These are phyloP conservation scores for Acacia concinna DNA, from an alignment of 331 rosid genomes.

Conservation along the genomic window DNA sequence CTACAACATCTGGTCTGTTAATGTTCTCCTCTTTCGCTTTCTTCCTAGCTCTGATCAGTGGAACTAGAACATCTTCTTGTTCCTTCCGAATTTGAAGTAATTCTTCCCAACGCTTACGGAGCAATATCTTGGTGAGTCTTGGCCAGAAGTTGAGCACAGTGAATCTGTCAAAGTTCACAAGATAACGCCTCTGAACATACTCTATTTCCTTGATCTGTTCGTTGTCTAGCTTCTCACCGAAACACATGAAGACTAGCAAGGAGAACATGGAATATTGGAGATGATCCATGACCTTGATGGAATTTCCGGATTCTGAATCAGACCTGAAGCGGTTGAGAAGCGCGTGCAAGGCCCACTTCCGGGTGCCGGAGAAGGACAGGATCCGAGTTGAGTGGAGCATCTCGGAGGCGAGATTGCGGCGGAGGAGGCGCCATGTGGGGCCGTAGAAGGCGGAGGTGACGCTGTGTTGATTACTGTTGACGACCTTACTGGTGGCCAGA, in stretches of 20 bases:
- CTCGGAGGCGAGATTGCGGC: background rate
- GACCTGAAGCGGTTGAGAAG: background rate
- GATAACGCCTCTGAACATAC: background rate
- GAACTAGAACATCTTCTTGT: background rate
- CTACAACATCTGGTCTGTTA: background rate
- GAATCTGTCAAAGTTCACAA: background rate
- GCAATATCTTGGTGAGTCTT: background rate
- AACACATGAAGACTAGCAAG: slow-evolving; percentile 1
- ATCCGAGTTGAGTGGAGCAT: background rate
- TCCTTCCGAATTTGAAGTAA: background rate
- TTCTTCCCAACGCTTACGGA: slow-evolving; percentile 1
- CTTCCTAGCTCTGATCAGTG: background rate
- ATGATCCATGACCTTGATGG: background rate
- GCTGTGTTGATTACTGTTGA: background rate
- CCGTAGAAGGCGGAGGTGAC: slow-evolving; percentile 10
- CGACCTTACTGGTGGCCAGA: background rate
- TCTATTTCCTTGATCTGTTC: background rate
- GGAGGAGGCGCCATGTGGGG: slow-evolving; percentile 10
- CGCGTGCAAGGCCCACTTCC: background rate
- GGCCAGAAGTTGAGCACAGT: slow-evolving; percentile 4
- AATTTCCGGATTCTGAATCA: background rate
- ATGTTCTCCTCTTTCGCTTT: background rate
- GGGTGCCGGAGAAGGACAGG: background rate
- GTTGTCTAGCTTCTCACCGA: background rate
- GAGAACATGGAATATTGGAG: background rate